Percentiles rank a stretch among this genome's conserved stretches.
Evolutionary conservation across 23 red algal genomes (phyloP).

Genomic region (Gracilaria vermiculophylla): DNA sequence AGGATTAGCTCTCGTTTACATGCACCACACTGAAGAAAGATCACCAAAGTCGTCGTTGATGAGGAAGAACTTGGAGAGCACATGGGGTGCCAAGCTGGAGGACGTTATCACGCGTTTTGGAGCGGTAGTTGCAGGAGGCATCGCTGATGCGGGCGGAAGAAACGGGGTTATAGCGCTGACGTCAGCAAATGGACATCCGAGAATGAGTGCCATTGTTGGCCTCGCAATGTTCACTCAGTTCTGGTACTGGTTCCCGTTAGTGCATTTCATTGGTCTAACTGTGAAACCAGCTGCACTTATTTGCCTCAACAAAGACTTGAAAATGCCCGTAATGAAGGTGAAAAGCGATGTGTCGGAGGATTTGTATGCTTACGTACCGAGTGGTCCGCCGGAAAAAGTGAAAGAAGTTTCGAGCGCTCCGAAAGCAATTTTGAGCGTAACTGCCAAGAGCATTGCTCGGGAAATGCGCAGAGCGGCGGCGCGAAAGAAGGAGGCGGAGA

Average conservation of each 20-base stretch:
- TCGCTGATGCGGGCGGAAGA: slow-evolving; percentile 88
- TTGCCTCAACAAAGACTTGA: slow-evolving; percentile 71
- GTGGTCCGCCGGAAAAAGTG: slow-evolving; percentile 66
- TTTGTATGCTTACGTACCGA: slow-evolving; percentile 77
- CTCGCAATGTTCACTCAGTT: slow-evolving; percentile 94
- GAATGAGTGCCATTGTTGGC: slow-evolving; percentile 88
- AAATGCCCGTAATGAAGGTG: slow-evolving; percentile 86
- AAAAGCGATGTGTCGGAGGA: slow-evolving; percentile 41
- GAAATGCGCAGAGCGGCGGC: slow-evolving; percentile 41
- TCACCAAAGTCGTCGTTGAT: slow-evolving; percentile 57
- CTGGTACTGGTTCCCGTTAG: slow-evolving; percentile 97
- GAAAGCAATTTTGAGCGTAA: slow-evolving; percentile 79
- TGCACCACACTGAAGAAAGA: slow-evolving; percentile 88
- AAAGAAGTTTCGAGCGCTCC: slow-evolving; percentile 70
- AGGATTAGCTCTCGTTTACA: slow-evolving; percentile 81
- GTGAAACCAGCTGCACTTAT: slow-evolving; percentile 80
- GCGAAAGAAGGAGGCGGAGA: slow-evolving; percentile 32
- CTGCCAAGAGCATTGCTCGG: slow-evolving; percentile 60
- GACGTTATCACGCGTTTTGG: slow-evolving; percentile 95
- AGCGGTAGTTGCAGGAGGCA: slow-evolving; percentile 82
- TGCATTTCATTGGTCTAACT: slow-evolving; percentile 84
- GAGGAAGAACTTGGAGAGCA: slow-evolving; percentile 81
- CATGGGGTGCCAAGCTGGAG: slow-evolving; percentile 79
- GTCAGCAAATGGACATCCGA: slow-evolving; percentile 69
- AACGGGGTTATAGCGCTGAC: slow-evolving; percentile 85